Evolutionary conservation across 2,329 filamentous ascomycete genomes (phyloP).

Genomic region (Colletotrichum karsti): DNA sequence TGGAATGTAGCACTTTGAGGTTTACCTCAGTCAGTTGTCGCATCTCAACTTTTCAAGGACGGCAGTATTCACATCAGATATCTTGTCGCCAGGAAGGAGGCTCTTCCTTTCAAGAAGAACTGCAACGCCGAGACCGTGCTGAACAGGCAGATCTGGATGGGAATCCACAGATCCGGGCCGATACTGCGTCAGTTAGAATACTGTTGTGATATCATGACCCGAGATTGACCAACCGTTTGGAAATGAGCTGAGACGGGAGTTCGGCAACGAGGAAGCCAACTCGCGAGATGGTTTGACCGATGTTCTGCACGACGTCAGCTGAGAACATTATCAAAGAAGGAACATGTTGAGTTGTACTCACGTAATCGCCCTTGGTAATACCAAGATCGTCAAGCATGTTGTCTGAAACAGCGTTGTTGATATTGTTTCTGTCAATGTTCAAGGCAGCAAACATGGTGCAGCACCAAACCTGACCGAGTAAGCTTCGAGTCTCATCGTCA

Average conservation of each 20-base stretch:
- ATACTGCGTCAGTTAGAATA: constrained; percentile 23
- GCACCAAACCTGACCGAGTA: constrained; percentile 24
- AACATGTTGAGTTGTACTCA: constrained; percentile 26
- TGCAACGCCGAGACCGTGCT: constrained; percentile 25
- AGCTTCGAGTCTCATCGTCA: constrained; percentile 18
- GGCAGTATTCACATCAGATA: constrained; percentile 44
- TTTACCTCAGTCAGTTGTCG: not conserved
- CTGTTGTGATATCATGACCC: accelerated
- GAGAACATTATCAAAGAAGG: not conserved
- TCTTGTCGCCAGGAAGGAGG: constrained; percentile 49
- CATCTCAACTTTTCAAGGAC: accelerated
- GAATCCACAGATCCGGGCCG: constrained; percentile 42
- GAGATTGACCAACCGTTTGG: constrained; percentile 50
- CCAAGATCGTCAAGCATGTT: constrained; percentile 49
- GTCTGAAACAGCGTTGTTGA: constrained; percentile 34
- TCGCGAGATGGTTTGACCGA: constrained; percentile 63
- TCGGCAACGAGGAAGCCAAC: constrained; percentile 65
- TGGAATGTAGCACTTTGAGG: constrained; percentile 39
- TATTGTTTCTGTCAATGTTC: constrained; percentile 35
- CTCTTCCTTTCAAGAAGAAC: constrained; percentile 43
- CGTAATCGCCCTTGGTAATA: constrained; percentile 40
- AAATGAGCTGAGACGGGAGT: constrained; percentile 68
- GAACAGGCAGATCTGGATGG: constrained; percentile 33
- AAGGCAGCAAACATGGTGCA: constrained; percentile 43
- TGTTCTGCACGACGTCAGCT: constrained; percentile 45